Base-by-base conservation (phyloP, 2,329 filamentous ascomycete genomes). In the Aureobasidium leucospermi region DNA sequence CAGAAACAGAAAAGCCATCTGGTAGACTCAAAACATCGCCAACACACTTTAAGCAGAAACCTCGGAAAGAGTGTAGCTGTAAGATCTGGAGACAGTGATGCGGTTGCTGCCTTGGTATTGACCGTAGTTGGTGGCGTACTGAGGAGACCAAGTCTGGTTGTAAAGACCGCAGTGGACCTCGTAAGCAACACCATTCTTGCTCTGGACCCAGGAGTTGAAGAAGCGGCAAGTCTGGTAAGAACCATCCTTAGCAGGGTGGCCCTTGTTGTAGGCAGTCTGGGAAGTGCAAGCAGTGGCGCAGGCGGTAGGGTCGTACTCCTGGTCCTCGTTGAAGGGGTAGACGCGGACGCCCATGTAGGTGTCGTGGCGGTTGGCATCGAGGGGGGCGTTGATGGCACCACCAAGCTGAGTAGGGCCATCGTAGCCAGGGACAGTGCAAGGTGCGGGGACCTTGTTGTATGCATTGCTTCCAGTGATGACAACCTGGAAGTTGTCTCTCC, bases 381-480 rank as follows among this genome's bases (percentile, higher is more conserved):
- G 36, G 3, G 72, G 70, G 7, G 68, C 69, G 43, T 71, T 68
- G 64, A 73, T 73, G 41, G 71, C 68, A 23, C 71, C 71, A 10
- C 65, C 65, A 10, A 73, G 65, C 49, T 65, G 62, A 3, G 63
- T 62, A 6, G 73, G 73, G 16, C 39, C 42, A 9, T 53, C 62
- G 60, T 63, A 68, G 48, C 57, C 52, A 29, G 36, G 38, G 29
- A 61, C 52, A 29, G 58, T 42, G 29, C 61, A 45, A 13, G 65
- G 66, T 28, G 65, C 48, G 28, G 63, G 59, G 34, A 63, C 53
- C 53, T 66, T 66, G 61, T 64, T 64, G 65, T 65, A 68, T 7
- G 73, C 76, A 55, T 77, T 76, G 31, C 72, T 75, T 29, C 71
- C 76, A 13, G 74, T 69, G 47, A 78, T 74, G 36, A 74, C 71